Evolutionary conservation across 2,329 filamentous ascomycete species (phyloP), one percentile per base, ranked within the genome.

Genomic region (Penicillium sp.): DNA sequence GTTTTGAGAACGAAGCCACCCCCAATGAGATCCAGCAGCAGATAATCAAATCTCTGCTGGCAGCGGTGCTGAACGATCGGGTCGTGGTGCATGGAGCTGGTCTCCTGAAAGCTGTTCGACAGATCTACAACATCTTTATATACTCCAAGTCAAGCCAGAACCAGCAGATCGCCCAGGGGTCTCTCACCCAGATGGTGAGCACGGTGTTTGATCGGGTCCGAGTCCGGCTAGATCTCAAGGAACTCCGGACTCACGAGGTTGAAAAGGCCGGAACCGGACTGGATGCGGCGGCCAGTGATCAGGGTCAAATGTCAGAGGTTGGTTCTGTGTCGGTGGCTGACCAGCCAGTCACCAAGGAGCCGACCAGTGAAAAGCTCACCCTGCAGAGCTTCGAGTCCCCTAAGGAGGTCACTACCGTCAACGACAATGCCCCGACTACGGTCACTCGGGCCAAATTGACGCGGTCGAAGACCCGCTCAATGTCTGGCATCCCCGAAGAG

Each of bases 91-190:
- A 98, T 69, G 93, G 93, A 51, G 92, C 93, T 32, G 95, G 93
- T 56, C 79, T 98, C 54, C 79, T 98, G 57, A 98, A 98, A 75
- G 92, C 93, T 47, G 90, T 98, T 57, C 87, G 93, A 60, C 89
- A 97, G 71, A 95, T 96, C 50, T 98, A 98, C 78, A 98, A 98
- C 75, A 95, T 98, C 61, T 98, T 98, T 71, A 79, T 98, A 52
- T 82, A 97, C 44, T 97, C 92, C 58, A 90, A 93, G 66, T 95
- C 86, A 56, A 95, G 87, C 56, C 83, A 89, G 49, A 98, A 97
- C 68, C 93, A 98, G 75, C 91, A 95, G 70, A 89, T 97, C 43
- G 95, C 95, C 1, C 95, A 98, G 69, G 93, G 93, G 2, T 96
- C 93, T 3, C 76, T 98, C 64, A 95, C 92, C 3, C 93, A 98